Evolutionary conservation across 108 stramenopile species (phyloP).

Genomic region (Bacterosira constricta): DNA sequence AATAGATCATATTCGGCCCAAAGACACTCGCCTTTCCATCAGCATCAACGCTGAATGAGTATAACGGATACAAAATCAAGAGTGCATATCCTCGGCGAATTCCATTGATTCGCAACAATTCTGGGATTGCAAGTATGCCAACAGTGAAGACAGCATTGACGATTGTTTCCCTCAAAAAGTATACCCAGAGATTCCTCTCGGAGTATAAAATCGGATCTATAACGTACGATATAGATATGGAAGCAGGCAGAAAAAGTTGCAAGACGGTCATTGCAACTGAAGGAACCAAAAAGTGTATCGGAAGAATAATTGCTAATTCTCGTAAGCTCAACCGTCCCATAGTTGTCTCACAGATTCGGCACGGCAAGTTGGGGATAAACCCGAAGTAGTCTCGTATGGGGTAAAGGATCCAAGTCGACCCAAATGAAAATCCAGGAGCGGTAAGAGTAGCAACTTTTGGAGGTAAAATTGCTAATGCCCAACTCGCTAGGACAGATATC

Average conservation of each 20-base stretch:
- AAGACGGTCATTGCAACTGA: background rate
- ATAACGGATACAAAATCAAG: slow-evolving; percentile 43
- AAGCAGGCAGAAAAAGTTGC: background rate
- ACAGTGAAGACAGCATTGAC: slow-evolving; percentile 35
- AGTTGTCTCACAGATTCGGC: slow-evolving; percentile 44
- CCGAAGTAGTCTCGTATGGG: slow-evolving; percentile 37
- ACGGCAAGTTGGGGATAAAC: slow-evolving; percentile 45
- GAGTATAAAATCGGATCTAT: slow-evolving; percentile 29
- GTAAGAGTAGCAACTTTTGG: background rate
- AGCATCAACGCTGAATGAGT: slow-evolving; percentile 47
- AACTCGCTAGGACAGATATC: slow-evolving; percentile 7
- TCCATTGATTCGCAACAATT: slow-evolving; percentile 46
- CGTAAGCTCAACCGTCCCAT: slow-evolving; percentile 45
- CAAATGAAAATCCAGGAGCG: slow-evolving; percentile 22
- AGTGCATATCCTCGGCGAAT: slow-evolving; percentile 25
- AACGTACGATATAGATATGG: background rate
- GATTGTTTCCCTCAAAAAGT: slow-evolving; percentile 36
- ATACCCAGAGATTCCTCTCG: slow-evolving; percentile 19
- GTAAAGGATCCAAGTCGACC: slow-evolving; percentile 32
- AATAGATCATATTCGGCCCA: slow-evolving; percentile 47
- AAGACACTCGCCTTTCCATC: slow-evolving; percentile 37
- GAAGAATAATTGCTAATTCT: slow-evolving; percentile 28
- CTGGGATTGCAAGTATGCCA: slow-evolving; percentile 50
- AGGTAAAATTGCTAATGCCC: slow-evolving; percentile 1
- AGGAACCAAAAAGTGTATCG: slow-evolving; percentile 30